Conservation (phyloP, 2,329 filamentous ascomycete species). For the Saccharata proteae region DNA sequence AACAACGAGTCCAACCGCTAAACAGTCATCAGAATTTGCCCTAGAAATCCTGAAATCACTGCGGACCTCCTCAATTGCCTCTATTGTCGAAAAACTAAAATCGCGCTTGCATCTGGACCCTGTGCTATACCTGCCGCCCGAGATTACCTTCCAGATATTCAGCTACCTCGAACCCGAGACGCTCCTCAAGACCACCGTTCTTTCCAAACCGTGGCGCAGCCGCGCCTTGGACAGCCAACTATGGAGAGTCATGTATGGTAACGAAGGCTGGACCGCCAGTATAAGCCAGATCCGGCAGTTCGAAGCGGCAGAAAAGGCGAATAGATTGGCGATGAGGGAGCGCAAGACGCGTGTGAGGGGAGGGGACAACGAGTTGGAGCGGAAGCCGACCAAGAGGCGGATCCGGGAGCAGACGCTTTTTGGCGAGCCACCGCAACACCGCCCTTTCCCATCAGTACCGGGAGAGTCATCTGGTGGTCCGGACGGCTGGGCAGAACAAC, state of each 20-base stretch:
- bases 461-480: slow-evolving; percentile 8
- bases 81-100: slow-evolving; percentile 68
- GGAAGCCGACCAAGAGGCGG: slow-evolving; percentile 39
- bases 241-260: slow-evolving; percentile 72
- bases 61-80: slow-evolving; percentile 65
- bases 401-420: slow-evolving; percentile 33
- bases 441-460: slow-evolving; percentile 15
- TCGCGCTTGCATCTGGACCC: slow-evolving; percentile 90
- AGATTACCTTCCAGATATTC: slow-evolving; percentile 83
- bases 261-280: slow-evolving; percentile 77
- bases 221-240: slow-evolving; percentile 72
- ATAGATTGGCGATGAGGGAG: slow-evolving; percentile 22
- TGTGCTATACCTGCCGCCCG: slow-evolving; percentile 69
- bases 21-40: slow-evolving; percentile 53
- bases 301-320: slow-evolving; percentile 43
- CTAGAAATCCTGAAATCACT: slow-evolving; percentile 67
- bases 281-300: slow-evolving; percentile 50
- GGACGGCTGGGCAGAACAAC: slow-evolving; percentile 33
- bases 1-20: neutral
- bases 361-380: slow-evolving; percentile 13
- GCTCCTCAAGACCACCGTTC: slow-evolving; percentile 63
- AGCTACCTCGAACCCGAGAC: slow-evolving; percentile 73
- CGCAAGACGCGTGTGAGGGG: slow-evolving; percentile 30
- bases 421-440: too few relatives aligned
- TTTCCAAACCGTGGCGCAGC: slow-evolving; percentile 71